Conservation (phyloP, 768 basidiomycete genomes). For the Trametopsis cervina region DNA sequence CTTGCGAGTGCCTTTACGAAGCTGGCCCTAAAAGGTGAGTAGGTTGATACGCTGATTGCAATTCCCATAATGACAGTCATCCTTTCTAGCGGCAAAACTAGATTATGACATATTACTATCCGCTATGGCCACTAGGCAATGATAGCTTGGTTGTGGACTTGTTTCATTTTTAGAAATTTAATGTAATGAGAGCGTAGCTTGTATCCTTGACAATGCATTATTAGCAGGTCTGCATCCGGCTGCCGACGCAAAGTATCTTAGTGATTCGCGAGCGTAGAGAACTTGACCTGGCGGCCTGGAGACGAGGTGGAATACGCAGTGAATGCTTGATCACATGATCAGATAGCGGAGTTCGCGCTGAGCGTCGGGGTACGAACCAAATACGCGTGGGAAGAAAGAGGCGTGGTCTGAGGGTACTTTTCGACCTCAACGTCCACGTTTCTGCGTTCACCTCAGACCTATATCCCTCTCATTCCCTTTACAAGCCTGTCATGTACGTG, state of each 20-base stretch:
- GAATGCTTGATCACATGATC: too few species aligned
- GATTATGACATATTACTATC: constrained; percentile 6
- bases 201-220: too few species aligned
- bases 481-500: constrained; percentile 25
- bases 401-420: constrained; percentile 13
- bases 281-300: too few species aligned
- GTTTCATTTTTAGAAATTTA: background rate
- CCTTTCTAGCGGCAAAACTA: constrained; percentile 1
- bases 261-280: too few species aligned
- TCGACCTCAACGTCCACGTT: constrained; percentile 16
- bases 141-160: background rate
- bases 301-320: too few species aligned
- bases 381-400: constrained; percentile 11
- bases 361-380: constrained; percentile 11
- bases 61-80: background rate
- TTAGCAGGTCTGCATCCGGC: too few species aligned
- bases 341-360: too few species aligned
- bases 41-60: background rate
- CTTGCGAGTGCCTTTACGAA: constrained; percentile 59
- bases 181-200: too few species aligned
- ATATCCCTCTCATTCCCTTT: constrained; percentile 15
- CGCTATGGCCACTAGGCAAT: constrained; percentile 4
- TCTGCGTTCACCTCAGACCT: constrained; percentile 21
- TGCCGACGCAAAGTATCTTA: too few species aligned
- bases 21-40: constrained; percentile 68